Evolutionary conservation across 2,329 filamentous ascomycete species (phyloP), one percentile per base, ranked within the genome.

Genomic region (Herpotrichia juniperi): DNA sequence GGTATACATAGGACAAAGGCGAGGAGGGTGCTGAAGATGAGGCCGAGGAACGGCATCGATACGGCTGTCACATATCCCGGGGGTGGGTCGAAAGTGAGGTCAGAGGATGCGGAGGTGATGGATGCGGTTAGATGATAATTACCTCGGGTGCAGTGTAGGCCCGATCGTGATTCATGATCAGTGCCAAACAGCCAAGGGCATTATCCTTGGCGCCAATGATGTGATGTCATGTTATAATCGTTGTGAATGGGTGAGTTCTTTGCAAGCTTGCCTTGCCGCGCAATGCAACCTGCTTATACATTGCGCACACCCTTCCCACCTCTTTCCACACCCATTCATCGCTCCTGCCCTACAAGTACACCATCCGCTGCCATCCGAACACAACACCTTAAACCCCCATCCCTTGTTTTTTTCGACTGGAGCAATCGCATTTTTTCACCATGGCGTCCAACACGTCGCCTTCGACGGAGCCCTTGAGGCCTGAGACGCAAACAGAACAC

Each of bases 51-150:
- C 35, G 55, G 56, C 58, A 59, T 61, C 17, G 42, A 14, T 22
- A 30, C 49, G 48, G 26, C 56, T 64, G 47, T 68, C 58, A 72
- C 71, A 74, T 73, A 60, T 58, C 67, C 64, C 44, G 48, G 37
- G 50, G 48, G 35, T 37, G 28, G 14, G 42, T 11, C 11, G 30
- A 17, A 44, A 37, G 58, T 62, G 62, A 64, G 58, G 67, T 65
- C 57, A 61, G 54, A 59, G 50, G 28, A 22, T 22, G 19, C 28
- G 28, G 26, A 10, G 14, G 22, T 39, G 44, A 47, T 47, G 44
- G 5, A 9, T 39, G 22, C 28, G 28, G 19, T 12, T 26, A 34
- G 40, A 9, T 14, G 10, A 17, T 12, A n/a, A n/a, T n/a, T n/a
- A 21, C 21, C 3, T 40, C 21, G 37, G 37, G 37, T 40, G 37